phyloP scores from a whole-genome alignment of 2,329 filamentous ascomycete species.

The Didymella exigua region DNA sequence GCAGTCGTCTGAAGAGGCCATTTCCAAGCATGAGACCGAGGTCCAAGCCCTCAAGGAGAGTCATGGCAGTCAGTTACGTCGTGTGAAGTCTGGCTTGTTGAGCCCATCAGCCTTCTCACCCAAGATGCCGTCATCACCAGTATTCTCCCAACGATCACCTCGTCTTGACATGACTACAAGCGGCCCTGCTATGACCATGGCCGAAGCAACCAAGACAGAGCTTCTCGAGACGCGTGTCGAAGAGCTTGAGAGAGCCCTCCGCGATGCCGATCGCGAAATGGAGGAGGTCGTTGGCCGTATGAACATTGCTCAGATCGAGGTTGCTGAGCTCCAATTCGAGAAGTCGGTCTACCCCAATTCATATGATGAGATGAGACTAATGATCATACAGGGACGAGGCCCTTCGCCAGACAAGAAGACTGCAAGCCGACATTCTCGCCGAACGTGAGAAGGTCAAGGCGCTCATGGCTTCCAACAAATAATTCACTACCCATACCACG shows the following conservation, averaged over 20 bases:
- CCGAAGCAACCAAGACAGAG: slow-evolving; percentile 75
- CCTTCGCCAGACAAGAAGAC: slow-evolving; percentile 69
- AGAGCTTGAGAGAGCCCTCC: slow-evolving; percentile 82
- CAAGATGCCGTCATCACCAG: slow-evolving; percentile 66
- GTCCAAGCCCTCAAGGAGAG: slow-evolving; percentile 75
- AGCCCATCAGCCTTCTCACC: slow-evolving; percentile 59
- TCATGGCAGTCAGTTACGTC: slow-evolving; percentile 76
- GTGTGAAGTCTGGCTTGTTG: slow-evolving; percentile 64
- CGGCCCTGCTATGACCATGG: slow-evolving; percentile 63
- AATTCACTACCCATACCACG: slow-evolving; percentile 17
- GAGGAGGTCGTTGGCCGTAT: slow-evolving; percentile 81
- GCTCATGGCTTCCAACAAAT: slow-evolving; percentile 46
- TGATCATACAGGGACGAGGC: slow-evolving; percentile 66
- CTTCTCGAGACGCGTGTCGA: slow-evolving; percentile 77
- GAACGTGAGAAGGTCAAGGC: slow-evolving; percentile 66
- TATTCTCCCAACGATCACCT: slow-evolving; percentile 65
- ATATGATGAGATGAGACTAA: slow-evolving; percentile 14
- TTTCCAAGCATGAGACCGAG: slow-evolving; percentile 85
- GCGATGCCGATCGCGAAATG: slow-evolving; percentile 80
- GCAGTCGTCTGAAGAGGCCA: slow-evolving; percentile 81
- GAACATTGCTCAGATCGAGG: slow-evolving; percentile 82
- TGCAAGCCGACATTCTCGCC: slow-evolving; percentile 70
- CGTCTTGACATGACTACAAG: slow-evolving; percentile 66
- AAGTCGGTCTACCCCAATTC: slow-evolving; percentile 48
- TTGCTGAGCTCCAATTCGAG: slow-evolving; percentile 76